A percentile compares a stretch with the other conserved stretches of the same genome.
These are phyloP conservation scores for Phytophthora tubulina DNA, from an alignment of 352 stramenopile species.

Conservation along the genomic window DNA sequence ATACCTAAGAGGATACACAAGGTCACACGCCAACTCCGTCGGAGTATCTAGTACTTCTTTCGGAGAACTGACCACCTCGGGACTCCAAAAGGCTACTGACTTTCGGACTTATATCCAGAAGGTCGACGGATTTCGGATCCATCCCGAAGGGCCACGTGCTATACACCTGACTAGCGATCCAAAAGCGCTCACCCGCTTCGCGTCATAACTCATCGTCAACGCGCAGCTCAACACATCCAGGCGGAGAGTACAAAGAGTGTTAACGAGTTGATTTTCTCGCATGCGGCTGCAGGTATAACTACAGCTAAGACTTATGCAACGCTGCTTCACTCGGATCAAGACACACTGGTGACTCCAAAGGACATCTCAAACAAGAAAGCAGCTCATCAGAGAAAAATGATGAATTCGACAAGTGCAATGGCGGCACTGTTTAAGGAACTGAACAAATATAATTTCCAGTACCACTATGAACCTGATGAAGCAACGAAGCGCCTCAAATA, in stretches of 20 bases:
- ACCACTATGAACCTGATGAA: slow-evolving; percentile 2
- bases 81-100: no score
- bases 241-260: no score
- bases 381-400: neutral
- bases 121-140: no score
- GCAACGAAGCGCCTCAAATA: neutral
- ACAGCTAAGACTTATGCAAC: slow-evolving; percentile 14
- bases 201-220: no score
- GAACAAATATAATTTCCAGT: neutral
- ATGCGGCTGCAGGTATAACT: neutral
- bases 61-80: no score
- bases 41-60: no score
- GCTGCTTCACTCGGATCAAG: neutral
- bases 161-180: no score
- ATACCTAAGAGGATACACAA: no score
- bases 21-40: no score
- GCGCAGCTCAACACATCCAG: neutral
- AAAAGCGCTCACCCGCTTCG: no score
- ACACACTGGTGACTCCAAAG: neutral
- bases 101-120: no score
- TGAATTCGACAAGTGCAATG: neutral
- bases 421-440: neutral
- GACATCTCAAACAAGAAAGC: slow-evolving; percentile 10
- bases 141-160: no score
- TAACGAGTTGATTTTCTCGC: neutral